Evolutionary conservation across 345 rosid genomes (phyloP).

Genomic region (Laguncularia racemosa): DNA sequence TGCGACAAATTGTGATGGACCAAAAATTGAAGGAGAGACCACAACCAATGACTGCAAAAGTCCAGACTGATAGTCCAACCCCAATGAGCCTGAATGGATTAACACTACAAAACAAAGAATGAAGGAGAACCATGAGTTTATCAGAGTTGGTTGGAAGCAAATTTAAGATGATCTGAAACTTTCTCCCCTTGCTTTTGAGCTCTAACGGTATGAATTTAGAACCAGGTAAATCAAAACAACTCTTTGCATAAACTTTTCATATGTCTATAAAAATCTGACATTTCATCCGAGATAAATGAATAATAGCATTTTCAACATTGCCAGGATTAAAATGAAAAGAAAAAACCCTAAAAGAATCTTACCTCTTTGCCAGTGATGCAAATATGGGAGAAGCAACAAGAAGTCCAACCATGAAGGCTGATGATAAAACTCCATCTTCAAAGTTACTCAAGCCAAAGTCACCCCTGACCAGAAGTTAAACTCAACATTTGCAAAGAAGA

Average conservation of each 20-base stretch:
- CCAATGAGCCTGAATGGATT: slow-evolving; percentile 96
- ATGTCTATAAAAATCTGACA: no score
- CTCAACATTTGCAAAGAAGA: no score
- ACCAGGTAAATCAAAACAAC: no score
- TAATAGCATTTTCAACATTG: not conserved
- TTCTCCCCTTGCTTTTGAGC: no score
- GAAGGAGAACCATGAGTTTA: not conserved
- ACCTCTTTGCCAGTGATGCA: slow-evolving; percentile 90
- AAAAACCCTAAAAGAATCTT: not conserved
- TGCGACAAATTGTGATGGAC: slow-evolving; percentile 79
- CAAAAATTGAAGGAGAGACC: slow-evolving; percentile 81
- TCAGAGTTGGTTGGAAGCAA: no score
- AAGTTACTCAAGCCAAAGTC: slow-evolving; percentile 74
- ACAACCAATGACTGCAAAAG: slow-evolving; percentile 68
- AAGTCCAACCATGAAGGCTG: slow-evolving; percentile 98
- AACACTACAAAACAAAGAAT: slow-evolving; percentile 38
- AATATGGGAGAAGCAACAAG: slow-evolving; percentile 87
- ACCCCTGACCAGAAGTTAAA: slow-evolving; percentile 38
- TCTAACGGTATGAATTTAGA: no score
- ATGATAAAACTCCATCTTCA: slow-evolving; percentile 83
- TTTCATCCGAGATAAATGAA: no score
- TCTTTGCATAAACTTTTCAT: no score
- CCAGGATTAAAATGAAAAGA: not conserved
- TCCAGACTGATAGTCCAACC: slow-evolving; percentile 86
- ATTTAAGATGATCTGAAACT: no score